Conservation (phyloP, 2,329 filamentous ascomycete species). For the Diaporthe vexans region DNA sequence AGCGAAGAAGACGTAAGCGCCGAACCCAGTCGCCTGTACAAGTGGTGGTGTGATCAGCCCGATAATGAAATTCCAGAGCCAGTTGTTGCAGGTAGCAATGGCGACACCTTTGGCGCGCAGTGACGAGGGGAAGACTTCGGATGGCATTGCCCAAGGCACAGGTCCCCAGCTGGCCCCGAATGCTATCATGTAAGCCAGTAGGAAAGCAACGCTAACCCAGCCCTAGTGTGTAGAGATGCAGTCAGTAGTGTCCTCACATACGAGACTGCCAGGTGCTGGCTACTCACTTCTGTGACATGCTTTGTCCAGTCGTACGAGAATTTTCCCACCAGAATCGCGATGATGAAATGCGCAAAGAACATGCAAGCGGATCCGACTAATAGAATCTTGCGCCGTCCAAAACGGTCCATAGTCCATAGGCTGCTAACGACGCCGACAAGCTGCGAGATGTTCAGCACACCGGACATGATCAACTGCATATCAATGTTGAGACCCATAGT, state of each 20-base stretch:
- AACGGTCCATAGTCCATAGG: constrained; percentile 62
- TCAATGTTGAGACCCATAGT: constrained; percentile 59
- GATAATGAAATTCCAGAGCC: constrained; percentile 75
- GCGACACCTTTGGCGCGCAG: constrained; percentile 75
- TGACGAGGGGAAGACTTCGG: constrained; percentile 73
- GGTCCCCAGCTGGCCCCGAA: constrained; percentile 34
- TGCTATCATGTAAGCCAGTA: constrained; percentile 18
- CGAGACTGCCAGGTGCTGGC: background rate
- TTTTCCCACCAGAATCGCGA: constrained; percentile 67
- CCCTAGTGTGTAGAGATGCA: constrained; percentile 42
- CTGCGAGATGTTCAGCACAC: constrained; percentile 60
- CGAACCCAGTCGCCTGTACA: constrained; percentile 23
- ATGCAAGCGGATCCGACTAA: constrained; percentile 60
- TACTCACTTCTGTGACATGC: constrained; percentile 56
- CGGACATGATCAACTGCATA: constrained; percentile 62
- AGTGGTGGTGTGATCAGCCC: constrained; percentile 20
- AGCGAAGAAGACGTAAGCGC: constrained; percentile 36
- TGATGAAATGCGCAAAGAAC: constrained; percentile 62
- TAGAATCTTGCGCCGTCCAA: constrained; percentile 61
- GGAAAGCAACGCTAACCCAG: constrained; percentile 34
- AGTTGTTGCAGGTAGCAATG: constrained; percentile 70
- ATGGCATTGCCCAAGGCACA: constrained; percentile 48
- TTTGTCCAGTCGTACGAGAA: constrained; percentile 64
- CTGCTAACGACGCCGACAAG: constrained; percentile 60
- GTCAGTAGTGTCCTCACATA: constrained; percentile 38